Base-by-base conservation (phyloP, 108 stramenopile genomes). In the Cyclostephanos tholiformis region DNA sequence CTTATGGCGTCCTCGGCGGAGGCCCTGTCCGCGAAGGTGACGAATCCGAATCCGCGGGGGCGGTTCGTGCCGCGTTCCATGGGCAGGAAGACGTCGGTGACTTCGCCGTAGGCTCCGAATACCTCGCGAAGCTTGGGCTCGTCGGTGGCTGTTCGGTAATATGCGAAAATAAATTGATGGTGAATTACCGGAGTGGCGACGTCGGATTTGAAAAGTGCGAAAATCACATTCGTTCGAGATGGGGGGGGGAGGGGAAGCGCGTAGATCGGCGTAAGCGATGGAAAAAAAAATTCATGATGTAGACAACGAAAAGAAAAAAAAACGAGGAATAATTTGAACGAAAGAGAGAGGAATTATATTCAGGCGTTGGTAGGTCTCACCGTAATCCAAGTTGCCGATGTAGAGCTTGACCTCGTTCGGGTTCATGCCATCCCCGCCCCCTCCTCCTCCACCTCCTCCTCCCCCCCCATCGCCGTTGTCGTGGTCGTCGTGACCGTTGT, bases 371-470 rank as follows among this genome's bases (percentile, higher is more conserved):
- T n/a, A n/a, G n/a, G 27, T 22, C 72, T 53, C 57, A 92, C 90
- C 79, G 63, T 93, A 93, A 57, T 93, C 91, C 36, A 93, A 76
- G 66, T 96, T 94, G 43, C 95, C 95, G 30, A 94, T 83, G 81
- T 96, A 96, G 77, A 96, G 90, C 83, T 96, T 96, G 35, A 94
- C 85, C 29, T 85, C 14, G 16, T 46, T 46, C 44, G 44, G 44
- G 13, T 16, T 14, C 44, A 14, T 14, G 44, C 16, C 59, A 6
- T 60, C 70, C 4, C 41, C 70, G 38, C 70, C 70, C 13, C 36
- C 23, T 22, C 55, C 67, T 36, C 67, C 67, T 14, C 67, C 59
- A 23, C 25, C 23, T 6, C 23, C 76, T 26, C 66, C 76, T 26
- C 66, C 76, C 16, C 59, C 76, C 44, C 46, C 46, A 3, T 72